Base-by-base conservation (phyloP, 2,329 filamentous ascomycete genomes). In the Sclerotinia spermophila region DNA sequence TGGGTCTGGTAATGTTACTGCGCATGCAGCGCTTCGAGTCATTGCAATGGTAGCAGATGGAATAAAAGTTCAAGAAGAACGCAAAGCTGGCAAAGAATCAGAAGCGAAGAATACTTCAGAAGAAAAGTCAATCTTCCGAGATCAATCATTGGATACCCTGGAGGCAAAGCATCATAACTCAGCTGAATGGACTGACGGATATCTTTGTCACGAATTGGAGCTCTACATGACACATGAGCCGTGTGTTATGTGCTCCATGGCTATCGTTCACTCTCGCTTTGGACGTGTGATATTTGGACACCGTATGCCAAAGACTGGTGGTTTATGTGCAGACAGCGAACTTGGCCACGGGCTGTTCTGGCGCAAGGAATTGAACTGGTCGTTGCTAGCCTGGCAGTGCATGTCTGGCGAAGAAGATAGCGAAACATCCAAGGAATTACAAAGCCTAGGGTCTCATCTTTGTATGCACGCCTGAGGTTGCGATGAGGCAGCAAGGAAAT, bases 241-340 rank as follows among this genome's bases (percentile, higher is more conserved):
- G 7, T 99, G 96, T 79, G 87, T 97, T 72, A 96, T 97, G 87
- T 99, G 96, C 82, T 93, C 92, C 48, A 98, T 98, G 96, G 96
- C 93, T 1, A 91, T 98, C 76, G 85, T 98, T 33, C 94, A 98
- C 79, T 97, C 95, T 13, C 89, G 96, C 66, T 97, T 99, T 85
- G 90, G 92, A 59, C 90, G 91, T 68, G 92, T 94, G 67, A 86
- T 97, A 53, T 97, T 97, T 81, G 89, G 88, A 73, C 86, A 89
- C 73, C 87, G 92, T 69, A 96, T 97, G 91, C 86, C 87, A 61
- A 83, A 88, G 73, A 96, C 92, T 19, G 95, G 95, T 65, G 94
- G 93, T 58, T 84, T 97, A 82, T 91, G 90, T 77, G 90, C 93
- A 33, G 93, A 97, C 80, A 86, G 89, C 75, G 83, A 84, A 51